Base-by-base conservation (phyloP, 2,329 filamentous ascomycete species). In the Colletotrichum gigasporum region DNA sequence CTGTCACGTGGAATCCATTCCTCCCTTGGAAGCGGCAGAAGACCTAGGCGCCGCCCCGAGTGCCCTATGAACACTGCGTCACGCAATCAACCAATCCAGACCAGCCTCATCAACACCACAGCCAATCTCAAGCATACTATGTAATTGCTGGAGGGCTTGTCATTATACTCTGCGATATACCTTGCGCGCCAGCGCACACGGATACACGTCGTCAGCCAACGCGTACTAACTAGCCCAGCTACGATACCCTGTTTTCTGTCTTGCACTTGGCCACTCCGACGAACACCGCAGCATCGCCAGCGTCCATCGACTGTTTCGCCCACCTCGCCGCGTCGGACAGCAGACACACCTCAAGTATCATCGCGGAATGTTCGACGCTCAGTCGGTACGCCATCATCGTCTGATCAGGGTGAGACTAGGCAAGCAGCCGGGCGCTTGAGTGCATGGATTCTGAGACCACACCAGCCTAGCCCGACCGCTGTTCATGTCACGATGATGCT, bases 391-490 rank as follows among this genome's bases (percentile, higher is more conserved):
- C 32, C 34, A 28, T 28, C 47, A 60, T 60, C 61, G 47, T 53
- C 47, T 47, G 39, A 60, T 60, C 28, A 32, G 9, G 34, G 26
- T 41, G 47, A 60, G 55, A 53, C 55, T 47, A 53, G 28, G 26
- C 39, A 45, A 14, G 18, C 42, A 58, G 42, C 32, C 55, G 16
- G 55, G 32, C 45, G 47, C 60, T 53, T 45, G 60, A 26, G 18
- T 32, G 39, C 60, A 52, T 52, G 32, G 54, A 32, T 30, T 63
- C 45, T 52, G 54, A 63, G 60, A 63, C 47, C 39, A 22, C 18
- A 24, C 26, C 39, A 52, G 37, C 41, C 47, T 63, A 60, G 60
- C 54, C 52, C 44, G 45, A 24, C 60, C 45, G 32, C 60, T 52
- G 47, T 59, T 50, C 60, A 59, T 39, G 54, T 52, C 55, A 41